Base-by-base conservation (phyloP, 345 rosid species). In the Durio zibethinus region DNA sequence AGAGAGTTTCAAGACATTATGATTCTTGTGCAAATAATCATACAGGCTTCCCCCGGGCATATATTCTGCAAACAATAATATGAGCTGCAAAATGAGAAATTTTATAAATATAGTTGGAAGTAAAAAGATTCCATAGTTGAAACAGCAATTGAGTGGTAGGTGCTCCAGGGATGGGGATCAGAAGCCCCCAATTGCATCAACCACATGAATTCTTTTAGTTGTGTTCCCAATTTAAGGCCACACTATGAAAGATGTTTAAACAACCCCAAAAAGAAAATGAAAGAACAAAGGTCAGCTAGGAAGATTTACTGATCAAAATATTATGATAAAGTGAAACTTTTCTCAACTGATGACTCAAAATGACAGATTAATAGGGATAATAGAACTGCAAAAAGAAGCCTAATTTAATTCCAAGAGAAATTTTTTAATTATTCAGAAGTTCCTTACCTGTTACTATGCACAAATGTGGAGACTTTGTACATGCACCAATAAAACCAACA, bases 1-100 rank as follows among this genome's bases (percentile, higher is more conserved):
- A 52, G 88, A 62, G 52, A 85, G 84, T 84, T 83, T 85, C 84
- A 92, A 77, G 67, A 75, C 73, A 31, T 85, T 82, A 81, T 73
- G 85, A 62, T 90, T 84, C 73, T 86, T 89, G 72, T 89, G 97
- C 90, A 92, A 78, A 83, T 85, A 90, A 79, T 83, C 83, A 81
- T 87, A 92, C 74, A 92, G 86, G 85, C 90, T 90, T 78, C 97
- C 97, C 77, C 91, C 90, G 21, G 89, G 87, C 97, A 92, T 90
- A 76, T 85, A 92, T 85, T 92, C 97, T 92, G 88, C 85, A 85
- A 77, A 78, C 60, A 80, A 38, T 61, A 75, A 77, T 67, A 52
- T 16, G 14, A 40, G 42, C 60, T 53, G 42, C 11, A 72, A 33
- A 36, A 74, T 72, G 70, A 63, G 67, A 12, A 54, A 25, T 63